phyloP scores from a whole-genome alignment of 768 basidiomycete genomes.

The Psilocybe azurescens region DNA sequence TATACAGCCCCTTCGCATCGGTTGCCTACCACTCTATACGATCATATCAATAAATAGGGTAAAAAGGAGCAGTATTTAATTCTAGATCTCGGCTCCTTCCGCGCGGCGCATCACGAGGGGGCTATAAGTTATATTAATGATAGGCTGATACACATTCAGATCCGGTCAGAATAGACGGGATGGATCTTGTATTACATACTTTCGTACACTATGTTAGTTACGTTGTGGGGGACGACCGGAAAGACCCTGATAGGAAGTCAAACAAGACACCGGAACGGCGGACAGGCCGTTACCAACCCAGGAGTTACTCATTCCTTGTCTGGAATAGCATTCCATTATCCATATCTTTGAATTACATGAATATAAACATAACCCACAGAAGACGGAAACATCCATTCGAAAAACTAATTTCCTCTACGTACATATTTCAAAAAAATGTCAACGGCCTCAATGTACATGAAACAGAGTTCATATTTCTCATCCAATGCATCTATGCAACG shows the following conservation, averaged over 20 bases:
- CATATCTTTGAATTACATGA: not conserved
- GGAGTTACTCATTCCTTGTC: not conserved
- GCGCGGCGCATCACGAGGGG: not conserved
- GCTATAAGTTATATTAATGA: not conserved
- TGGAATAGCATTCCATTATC: not conserved
- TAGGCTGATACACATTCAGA: not conserved
- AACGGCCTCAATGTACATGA: not conserved
- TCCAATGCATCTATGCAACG: not conserved
- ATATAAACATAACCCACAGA: not conserved
- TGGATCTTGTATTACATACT: too few relatives aligned
- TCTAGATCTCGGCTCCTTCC: not conserved
- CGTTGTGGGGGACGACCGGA: not conserved
- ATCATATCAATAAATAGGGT: too few relatives aligned
- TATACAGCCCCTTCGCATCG: too few relatives aligned
- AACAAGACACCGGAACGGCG: slow-evolving; percentile 2
- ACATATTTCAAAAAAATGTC: not conserved
- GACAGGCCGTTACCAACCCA: not conserved
- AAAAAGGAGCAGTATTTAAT: not conserved
- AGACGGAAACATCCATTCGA: not conserved
- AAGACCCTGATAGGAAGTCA: slow-evolving; percentile 3
- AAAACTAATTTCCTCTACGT: not conserved
- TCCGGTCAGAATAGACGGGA: not conserved
- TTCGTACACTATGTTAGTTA: not conserved
- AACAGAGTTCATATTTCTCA: not conserved
- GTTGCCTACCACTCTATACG: too few relatives aligned